Evolutionary conservation across 2,329 filamentous ascomycete species (phyloP).

Genomic region (Fusarium succisae): DNA sequence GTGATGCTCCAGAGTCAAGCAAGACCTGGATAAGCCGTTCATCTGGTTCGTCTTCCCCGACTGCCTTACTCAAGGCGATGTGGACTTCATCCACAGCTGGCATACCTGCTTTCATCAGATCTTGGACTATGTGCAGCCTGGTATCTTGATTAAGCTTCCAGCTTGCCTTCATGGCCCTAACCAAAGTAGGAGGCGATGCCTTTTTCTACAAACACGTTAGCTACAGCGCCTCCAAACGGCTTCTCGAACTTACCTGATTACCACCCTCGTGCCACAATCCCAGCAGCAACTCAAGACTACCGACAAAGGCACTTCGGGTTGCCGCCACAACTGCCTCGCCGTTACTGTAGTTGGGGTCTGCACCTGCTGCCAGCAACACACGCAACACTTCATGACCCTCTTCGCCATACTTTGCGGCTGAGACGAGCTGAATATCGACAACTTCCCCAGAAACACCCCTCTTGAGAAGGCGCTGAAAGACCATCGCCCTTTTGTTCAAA

Average conservation of each 20-base stretch:
- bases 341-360: slow-evolving; percentile 63
- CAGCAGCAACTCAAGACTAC: slow-evolving; percentile 61
- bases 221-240: background rate
- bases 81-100: slow-evolving; percentile 60
- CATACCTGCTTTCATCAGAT: slow-evolving; percentile 63
- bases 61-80: slow-evolving; percentile 59
- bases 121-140: slow-evolving; percentile 58
- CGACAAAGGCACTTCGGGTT: slow-evolving; percentile 60
- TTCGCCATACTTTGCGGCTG: slow-evolving; percentile 61
- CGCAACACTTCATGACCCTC: slow-evolving; percentile 58
- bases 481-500: slow-evolving; percentile 56
- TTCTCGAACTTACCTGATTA: slow-evolving; percentile 50
- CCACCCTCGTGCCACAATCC: slow-evolving; percentile 55
- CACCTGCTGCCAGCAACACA: slow-evolving; percentile 62
- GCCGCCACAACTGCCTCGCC: slow-evolving; percentile 66
- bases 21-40: slow-evolving; percentile 58
- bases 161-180: slow-evolving; percentile 62
- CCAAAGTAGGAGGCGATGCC: slow-evolving; percentile 58
- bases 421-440: slow-evolving; percentile 63
- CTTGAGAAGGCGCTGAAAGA: slow-evolving; percentile 62
- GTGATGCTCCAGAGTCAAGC: slow-evolving; percentile 61
- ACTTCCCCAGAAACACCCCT: slow-evolving; percentile 61
- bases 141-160: slow-evolving; percentile 61
- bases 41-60: slow-evolving; percentile 63
- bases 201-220: slow-evolving; percentile 50